These are phyloP conservation scores for Neophaeococcomyces mojaviensis DNA, from an alignment of 2,329 filamentous ascomycete species.

Conservation along the genomic window DNA sequence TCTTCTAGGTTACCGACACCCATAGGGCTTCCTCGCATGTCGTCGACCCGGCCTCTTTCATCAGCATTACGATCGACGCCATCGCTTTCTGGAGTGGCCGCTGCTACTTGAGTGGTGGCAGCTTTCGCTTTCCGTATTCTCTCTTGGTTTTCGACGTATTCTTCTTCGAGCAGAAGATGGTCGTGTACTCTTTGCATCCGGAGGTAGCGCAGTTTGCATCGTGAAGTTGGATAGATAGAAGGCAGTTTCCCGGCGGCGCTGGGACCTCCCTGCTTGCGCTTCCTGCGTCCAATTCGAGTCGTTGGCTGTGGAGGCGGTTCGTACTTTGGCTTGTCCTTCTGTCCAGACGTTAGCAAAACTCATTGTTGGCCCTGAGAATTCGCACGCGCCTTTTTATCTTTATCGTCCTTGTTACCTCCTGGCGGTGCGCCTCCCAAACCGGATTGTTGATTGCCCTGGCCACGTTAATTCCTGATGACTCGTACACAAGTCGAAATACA, in stretches of 20 bases:
- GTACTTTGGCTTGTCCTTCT: slow-evolving; percentile 99
- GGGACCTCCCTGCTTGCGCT: slow-evolving; percentile 89
- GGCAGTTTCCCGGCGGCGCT: slow-evolving; percentile 94
- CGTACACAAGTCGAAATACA: too few species aligned
- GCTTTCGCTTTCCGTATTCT: slow-evolving; percentile 86
- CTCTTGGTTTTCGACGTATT: slow-evolving; percentile 99
- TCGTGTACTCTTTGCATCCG: slow-evolving; percentile 99
- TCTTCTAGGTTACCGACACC: slow-evolving; percentile 95
- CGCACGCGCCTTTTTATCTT: slow-evolving; percentile 78
- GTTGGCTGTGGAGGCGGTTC: slow-evolving; percentile 95
- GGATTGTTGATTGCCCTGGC: slow-evolving; percentile 57
- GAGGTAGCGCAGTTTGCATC: slow-evolving; percentile 93
- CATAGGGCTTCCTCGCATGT: slow-evolving; percentile 98
- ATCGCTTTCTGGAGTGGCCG: slow-evolving; percentile 60
- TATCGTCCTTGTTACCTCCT: slow-evolving; percentile 71
- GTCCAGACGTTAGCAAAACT: slow-evolving; percentile 19
- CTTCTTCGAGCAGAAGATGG: slow-evolving; percentile 90
- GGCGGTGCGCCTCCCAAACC: slow-evolving; percentile 67
- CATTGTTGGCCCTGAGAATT: background rate
- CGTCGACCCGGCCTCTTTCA: slow-evolving; percentile 88
- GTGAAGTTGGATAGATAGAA: slow-evolving; percentile 84
- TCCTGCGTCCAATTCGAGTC: slow-evolving; percentile 94
- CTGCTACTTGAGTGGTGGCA: slow-evolving; percentile 54
- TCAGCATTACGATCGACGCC: slow-evolving; percentile 83
- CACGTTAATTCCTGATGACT: background rate